Conservation (phyloP, 148 eudicot species). For the Fallopia convolvulus region DNA sequence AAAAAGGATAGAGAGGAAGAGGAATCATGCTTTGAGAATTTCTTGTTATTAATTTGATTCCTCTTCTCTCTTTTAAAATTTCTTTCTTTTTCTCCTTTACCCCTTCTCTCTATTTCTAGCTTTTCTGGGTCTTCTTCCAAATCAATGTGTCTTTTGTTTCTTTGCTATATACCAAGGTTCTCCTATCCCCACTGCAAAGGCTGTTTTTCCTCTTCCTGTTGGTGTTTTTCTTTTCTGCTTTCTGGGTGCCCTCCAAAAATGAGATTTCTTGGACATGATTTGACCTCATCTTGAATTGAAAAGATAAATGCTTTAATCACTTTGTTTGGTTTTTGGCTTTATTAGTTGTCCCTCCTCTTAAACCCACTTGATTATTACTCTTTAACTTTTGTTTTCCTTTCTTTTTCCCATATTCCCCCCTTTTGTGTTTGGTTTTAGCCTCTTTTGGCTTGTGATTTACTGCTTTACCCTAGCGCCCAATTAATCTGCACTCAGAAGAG, state of each 20-base stretch:
- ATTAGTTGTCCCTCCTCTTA: slow-evolving; percentile 1
- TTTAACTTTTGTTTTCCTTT: slow-evolving; percentile 18
- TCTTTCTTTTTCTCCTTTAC: neutral
- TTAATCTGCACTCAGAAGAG: neutral
- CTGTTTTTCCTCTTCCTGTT: slow-evolving; percentile 9
- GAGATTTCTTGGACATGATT: slow-evolving; percentile 27
- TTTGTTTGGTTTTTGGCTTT: slow-evolving; percentile 1
- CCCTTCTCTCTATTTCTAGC: slow-evolving; percentile 10
- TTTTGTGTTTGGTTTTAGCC: slow-evolving; percentile 17
- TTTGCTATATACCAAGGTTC: neutral
- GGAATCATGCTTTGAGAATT: slow-evolving; percentile 42
- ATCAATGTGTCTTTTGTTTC: slow-evolving; percentile 13
- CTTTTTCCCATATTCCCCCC: slow-evolving; percentile 11
- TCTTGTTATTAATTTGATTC: slow-evolving; percentile 33
- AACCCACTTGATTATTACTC: slow-evolving; percentile 5
- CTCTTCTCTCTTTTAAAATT: neutral
- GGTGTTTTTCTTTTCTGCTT: neutral
- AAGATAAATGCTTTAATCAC: neutral
- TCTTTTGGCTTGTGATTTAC: neutral
- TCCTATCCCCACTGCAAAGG: slow-evolving; percentile 5
- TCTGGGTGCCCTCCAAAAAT: slow-evolving; percentile 20
- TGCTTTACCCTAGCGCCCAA: neutral
- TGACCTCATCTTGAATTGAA: slow-evolving; percentile 23
- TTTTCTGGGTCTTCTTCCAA: slow-evolving; percentile 15
- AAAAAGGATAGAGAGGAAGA: slow-evolving; percentile 21